Conservation (phyloP, 2,329 filamentous ascomycete species). For the Aspergillus fructus region DNA sequence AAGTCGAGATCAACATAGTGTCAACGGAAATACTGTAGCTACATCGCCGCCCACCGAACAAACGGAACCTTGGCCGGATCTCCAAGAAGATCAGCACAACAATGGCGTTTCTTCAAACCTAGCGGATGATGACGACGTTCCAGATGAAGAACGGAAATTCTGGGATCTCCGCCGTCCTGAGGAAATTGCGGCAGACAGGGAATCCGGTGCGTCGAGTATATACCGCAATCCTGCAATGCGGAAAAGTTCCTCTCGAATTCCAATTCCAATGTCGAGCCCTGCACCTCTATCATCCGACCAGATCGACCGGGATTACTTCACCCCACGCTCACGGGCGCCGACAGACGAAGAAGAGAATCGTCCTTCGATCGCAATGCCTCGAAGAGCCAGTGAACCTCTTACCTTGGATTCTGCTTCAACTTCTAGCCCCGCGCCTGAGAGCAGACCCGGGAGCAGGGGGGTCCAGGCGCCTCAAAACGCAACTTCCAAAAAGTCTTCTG, state of each 20-base stretch:
- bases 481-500: conserved; percentile 31
- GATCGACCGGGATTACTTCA: conserved; percentile 70
- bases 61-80: conserved; percentile 34
- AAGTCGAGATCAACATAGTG: conserved; percentile 37
- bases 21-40: conserved; percentile 25
- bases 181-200: conserved; percentile 65
- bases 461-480: conserved; percentile 27
- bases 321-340: conserved; percentile 59
- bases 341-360: conserved; percentile 62
- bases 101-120: conserved; percentile 32
- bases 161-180: conserved; percentile 78
- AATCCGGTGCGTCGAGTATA: conserved; percentile 47
- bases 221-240: conserved; percentile 54
- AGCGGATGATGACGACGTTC: conserved; percentile 35
- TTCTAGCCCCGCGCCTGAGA: conserved; percentile 27
- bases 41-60: conserved; percentile 29
- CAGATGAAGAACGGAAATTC: conserved; percentile 47
- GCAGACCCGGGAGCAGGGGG: conserved; percentile 34
- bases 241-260: conserved; percentile 76
- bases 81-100: conserved; percentile 35
- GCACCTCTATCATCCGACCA: conserved; percentile 70
- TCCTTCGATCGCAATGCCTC: conserved; percentile 60
- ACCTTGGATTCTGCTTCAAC: conserved; percentile 22
- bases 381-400: conserved; percentile 63
- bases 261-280: conserved; percentile 76